phyloP scores from a whole-genome alignment of 768 basidiomycete species.

The Suillus plorans region DNA sequence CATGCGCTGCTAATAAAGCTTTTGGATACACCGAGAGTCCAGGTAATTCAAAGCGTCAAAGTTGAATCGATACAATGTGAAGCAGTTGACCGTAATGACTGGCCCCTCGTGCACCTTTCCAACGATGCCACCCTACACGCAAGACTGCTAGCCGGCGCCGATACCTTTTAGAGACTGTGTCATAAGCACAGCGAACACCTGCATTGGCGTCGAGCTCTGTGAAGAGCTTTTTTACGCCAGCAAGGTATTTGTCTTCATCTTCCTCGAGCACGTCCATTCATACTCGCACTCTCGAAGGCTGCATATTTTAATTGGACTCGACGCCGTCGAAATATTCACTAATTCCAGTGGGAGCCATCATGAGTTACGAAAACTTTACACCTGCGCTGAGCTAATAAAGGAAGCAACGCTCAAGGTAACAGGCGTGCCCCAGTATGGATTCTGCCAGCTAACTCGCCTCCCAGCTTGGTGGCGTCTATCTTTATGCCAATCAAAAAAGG shows the following conservation, averaged over 20 bases:
- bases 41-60: slow-evolving; percentile 69
- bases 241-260: slow-evolving; percentile 54
- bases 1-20: slow-evolving; percentile 74
- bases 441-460: background rate
- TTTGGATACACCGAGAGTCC: slow-evolving; percentile 46
- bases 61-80: slow-evolving; percentile 66
- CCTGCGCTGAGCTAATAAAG: slow-evolving; percentile 90
- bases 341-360: slow-evolving; percentile 99
- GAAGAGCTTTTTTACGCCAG: slow-evolving; percentile 96
- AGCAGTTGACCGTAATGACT: slow-evolving; percentile 48
- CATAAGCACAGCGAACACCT: slow-evolving; percentile 90
- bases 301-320: slow-evolving; percentile 96
- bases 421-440: background rate
- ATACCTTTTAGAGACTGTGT: slow-evolving; percentile 95
- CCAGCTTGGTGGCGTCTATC: slow-evolving; percentile 93
- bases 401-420: slow-evolving; percentile 92
- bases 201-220: slow-evolving; percentile 95
- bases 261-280: background rate
- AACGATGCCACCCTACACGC: slow-evolving; percentile 65
- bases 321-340: slow-evolving; percentile 98
- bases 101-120: slow-evolving; percentile 80
- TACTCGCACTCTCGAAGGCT: slow-evolving; percentile 52
- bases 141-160: slow-evolving; percentile 86
- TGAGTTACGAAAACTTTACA: slow-evolving; percentile 93
- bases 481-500: slow-evolving; percentile 98